Base-by-base conservation (phyloP, 75 land plant genomes). In the Adiantum capillusveneris region DNA sequence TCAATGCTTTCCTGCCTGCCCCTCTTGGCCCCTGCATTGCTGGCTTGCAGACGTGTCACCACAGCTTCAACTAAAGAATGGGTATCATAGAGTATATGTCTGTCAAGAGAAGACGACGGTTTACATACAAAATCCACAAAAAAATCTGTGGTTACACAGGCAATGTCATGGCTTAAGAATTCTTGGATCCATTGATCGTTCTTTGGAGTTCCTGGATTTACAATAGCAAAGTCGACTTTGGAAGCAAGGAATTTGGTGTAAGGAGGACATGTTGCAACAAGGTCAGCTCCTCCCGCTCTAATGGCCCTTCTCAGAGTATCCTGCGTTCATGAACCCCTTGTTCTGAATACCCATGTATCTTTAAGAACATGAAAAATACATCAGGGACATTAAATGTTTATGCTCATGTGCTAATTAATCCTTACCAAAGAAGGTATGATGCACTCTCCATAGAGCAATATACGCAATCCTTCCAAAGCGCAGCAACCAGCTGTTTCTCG, bases 81-180 rank as follows among this genome's bases (percentile, higher is more conserved):
- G 0, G 87, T 83, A 21, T 79, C 71, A 63, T 65, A 90, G 16
- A 77, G 77, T 6, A 83, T 82, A 65, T 90, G 87, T 29, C 58
- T 68, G 25, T 85, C 84, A n/a, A 83, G 78, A 34, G 91, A 56
- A 50, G 72, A 76, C 5, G 79, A 71, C 11, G 87, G 84, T 63
- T 86, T 86, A 79, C 96, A 90, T 0, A 86, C 82, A 36, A 67
- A 90, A 63, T 86, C 91, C 18, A 90, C 90, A 42, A 90, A 56
- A 51, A 77, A 90, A 59, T 90, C 96, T 3, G 80, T 67, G 19
- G 39, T 25, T 3, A 90, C 84, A 44, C 96, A 90, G 1, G 96
- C 92, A 53, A 90, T 58, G 49, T 83, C 65, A 45, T 77, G 78
- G 41, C 64, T 74, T 19, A 90, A 39, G 56, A 90, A 86, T 58